Conservation (phyloP, 2,329 filamentous ascomycete species). For the Ceratocystis colombiana region DNA sequence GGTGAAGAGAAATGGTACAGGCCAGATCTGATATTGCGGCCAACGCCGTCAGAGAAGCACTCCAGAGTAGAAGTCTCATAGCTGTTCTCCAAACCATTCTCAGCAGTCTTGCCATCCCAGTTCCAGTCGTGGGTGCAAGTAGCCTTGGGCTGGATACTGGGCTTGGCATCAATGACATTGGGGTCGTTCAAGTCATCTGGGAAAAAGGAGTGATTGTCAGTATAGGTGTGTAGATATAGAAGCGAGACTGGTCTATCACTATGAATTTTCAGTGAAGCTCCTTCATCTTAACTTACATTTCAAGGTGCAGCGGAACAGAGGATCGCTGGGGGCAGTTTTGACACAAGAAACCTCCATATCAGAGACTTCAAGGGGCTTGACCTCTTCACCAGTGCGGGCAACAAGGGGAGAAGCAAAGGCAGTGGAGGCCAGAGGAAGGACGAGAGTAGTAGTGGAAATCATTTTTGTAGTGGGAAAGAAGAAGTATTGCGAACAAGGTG, state of each 20-base stretch:
- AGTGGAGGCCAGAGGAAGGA: conserved; percentile 13
- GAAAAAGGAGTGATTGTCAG: background rate
- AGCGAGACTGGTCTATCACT: background rate
- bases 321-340: background rate
- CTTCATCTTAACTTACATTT: conserved; percentile 14
- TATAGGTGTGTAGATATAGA: background rate
- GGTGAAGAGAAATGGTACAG: conserved; percentile 17
- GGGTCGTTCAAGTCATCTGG: conserved; percentile 19
- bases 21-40: conserved; percentile 11
- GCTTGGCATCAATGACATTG: conserved; percentile 3
- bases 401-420: conserved; percentile 13
- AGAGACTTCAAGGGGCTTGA: conserved; percentile 14
- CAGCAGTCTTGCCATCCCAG: conserved; percentile 28
- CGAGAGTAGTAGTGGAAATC: background rate
- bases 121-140: conserved; percentile 27
- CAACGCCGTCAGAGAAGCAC: conserved; percentile 23
- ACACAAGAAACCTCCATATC: conserved; percentile 14
- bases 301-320: conserved; percentile 19
- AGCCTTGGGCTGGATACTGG: background rate
- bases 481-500: background rate
- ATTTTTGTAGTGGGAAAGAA: background rate
- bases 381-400: background rate
- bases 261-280: background rate
- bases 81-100: conserved; percentile 30
- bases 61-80: conserved; percentile 22